phyloP scores from a whole-genome alignment of 345 rosid species.

The Syzygium grande region DNA sequence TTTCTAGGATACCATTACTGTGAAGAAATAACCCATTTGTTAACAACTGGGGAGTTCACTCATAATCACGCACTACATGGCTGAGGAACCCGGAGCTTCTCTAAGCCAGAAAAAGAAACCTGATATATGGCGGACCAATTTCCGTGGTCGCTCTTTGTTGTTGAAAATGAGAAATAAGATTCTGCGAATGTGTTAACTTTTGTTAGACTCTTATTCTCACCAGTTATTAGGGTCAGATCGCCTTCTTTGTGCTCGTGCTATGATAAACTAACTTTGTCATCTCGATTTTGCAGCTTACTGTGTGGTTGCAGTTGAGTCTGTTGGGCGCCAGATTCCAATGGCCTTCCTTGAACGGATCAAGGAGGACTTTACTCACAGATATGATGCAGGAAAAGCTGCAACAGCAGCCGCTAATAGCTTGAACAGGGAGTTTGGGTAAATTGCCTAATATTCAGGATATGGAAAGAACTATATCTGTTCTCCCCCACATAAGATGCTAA shows the following conservation, averaged over 20 bases:
- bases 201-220: background rate
- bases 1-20: background rate
- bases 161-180: background rate
- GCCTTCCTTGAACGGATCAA: conserved; percentile 57
- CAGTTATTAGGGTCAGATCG: background rate
- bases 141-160: background rate
- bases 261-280: background rate
- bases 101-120: background rate
- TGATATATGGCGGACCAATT: background rate
- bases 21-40: background rate
- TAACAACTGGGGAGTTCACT: background rate
- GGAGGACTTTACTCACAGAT: conserved; percentile 43
- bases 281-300: conserved; percentile 40
- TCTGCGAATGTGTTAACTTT: background rate
- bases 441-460: background rate
- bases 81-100: background rate
- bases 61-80: background rate
- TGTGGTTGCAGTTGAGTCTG: conserved; percentile 58
- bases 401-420: conserved; percentile 41
- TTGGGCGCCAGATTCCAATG: conserved; percentile 49
- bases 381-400: conserved; percentile 47
- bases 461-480: background rate
- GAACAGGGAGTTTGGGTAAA: conserved; percentile 47
- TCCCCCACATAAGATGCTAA: background rate
- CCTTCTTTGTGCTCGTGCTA: background rate